Conservation (phyloP, 345 rosid genomes). For the Eucalyptus tenuipes region DNA sequence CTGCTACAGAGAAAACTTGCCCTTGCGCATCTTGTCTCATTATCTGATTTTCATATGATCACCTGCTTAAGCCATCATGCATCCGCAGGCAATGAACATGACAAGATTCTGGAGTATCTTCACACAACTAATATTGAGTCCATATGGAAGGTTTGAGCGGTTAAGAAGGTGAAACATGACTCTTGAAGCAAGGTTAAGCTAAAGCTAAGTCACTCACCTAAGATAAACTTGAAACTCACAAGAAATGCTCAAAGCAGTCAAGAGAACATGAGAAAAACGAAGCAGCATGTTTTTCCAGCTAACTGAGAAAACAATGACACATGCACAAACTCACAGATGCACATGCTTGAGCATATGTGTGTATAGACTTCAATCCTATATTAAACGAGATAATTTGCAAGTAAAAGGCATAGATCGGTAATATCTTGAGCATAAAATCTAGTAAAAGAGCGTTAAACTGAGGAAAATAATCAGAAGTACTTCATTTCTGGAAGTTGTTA, state of each 20-base stretch:
- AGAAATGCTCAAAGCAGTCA: not conserved
- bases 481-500: not conserved
- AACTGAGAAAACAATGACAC: not conserved
- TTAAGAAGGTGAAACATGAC: not conserved
- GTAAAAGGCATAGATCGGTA: not conserved
- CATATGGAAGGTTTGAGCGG: not conserved
- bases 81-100: not conserved
- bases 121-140: not conserved
- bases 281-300: not conserved
- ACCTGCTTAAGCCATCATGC: not conserved
- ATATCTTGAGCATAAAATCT: not conserved
- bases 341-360: not conserved
- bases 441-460: not conserved
- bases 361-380: not conserved
- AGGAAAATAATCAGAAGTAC: not conserved
- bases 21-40: not conserved
- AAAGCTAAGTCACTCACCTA: not conserved
- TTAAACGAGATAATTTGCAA: not conserved
- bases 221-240: not conserved
- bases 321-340: not conserved
- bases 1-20: not conserved
- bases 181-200: not conserved
- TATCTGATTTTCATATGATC: not conserved
- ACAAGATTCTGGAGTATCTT: not conserved
- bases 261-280: not conserved